Base-by-base conservation (phyloP, 2,329 filamentous ascomycete genomes). In the Penicillium sp. region DNA sequence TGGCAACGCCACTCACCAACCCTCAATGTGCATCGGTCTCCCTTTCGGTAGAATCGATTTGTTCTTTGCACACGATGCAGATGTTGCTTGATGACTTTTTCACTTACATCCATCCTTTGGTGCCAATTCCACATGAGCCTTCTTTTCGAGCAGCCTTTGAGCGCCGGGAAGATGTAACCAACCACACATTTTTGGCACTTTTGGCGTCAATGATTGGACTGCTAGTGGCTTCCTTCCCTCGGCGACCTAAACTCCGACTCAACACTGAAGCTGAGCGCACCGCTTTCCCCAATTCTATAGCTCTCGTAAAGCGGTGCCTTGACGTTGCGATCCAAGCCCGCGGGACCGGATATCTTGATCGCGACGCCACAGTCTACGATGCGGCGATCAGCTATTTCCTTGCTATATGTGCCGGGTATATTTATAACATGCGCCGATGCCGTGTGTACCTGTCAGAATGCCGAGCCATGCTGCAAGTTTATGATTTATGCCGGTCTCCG, bases 41-140 rank as follows among this genome's bases (percentile, higher is more conserved):
- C 37, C 65, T 78, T 9, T 79, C 78, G 3, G 77, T 67, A 45
- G 72, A 75, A 55, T 66, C 70, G 3, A 75, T 75, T 41, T 74
- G 72, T 52, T 65, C 71, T 4, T 44, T 73, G 19, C 55, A 63
- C 13, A 70, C 70, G 0, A 56, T 74, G 37, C 63, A 67, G 44
- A 57, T 70, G 6, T 58, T 75, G 4, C 52, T 75, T 12, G 72
- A 75, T 53, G 72, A 75, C 57, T 75, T 69, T 48, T 75, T 75
- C 48, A 71, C 67, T 7, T 74, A 73, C 52, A 75, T 75, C 33
- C 72, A 75, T 53, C 72, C 72, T 13, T 55, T 75, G 43, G 65
- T 73, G 13, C 72, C 72, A 5, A 49, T 75, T 24, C 72, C 72
- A 5, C 72, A 75, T 57, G 72, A 75, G 45, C 71, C 70, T 17